These are phyloP conservation scores for Ogataea parapolymorpha DNA, from an alignment of 805 yeast species.

Conservation along the genomic window DNA sequence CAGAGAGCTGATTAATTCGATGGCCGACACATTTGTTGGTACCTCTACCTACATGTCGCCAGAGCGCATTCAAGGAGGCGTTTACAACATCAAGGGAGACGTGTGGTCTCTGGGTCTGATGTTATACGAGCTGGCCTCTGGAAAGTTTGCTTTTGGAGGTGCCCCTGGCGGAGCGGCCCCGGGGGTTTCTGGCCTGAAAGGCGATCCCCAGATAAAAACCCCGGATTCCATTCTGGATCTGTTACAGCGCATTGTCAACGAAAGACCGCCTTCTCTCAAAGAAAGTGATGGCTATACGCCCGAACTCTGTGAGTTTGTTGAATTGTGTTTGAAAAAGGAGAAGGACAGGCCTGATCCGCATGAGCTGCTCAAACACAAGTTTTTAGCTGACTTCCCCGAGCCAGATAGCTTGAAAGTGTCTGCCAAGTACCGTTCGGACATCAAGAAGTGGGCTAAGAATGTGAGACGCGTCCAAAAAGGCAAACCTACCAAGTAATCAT, in stretches of 20 bases:
- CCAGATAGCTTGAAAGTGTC: conserved; percentile 32
- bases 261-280: conserved; percentile 72
- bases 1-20: conserved; percentile 85
- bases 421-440: conserved; percentile 24
- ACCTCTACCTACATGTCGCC: conserved; percentile 98
- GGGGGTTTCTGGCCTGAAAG: conserved; percentile 21
- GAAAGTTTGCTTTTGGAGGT: conserved; percentile 73
- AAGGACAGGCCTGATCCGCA: conserved; percentile 72
- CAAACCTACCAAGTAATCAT: conserved; percentile 22
- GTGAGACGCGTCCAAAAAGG: conserved; percentile 37
- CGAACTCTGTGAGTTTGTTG: conserved; percentile 64
- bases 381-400: conserved; percentile 27
- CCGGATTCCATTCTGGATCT: conserved; percentile 90
- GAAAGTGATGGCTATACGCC: conserved; percentile 43
- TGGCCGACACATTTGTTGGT: conserved; percentile 97
- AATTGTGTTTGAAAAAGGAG: conserved; percentile 69
- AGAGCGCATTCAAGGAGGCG: conserved; percentile 92
- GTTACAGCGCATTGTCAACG: conserved; percentile 89
- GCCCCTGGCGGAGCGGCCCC: conserved; percentile 36
- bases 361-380: conserved; percentile 50
- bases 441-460: conserved; percentile 37
- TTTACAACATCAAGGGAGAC: conserved; percentile 91
- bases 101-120: conserved; percentile 96
- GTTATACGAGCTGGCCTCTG: conserved; percentile 84
- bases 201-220: conserved; percentile 26